Base-by-base conservation (phyloP, 208 protist genomes). In the Trypanosoma avium region DNA sequence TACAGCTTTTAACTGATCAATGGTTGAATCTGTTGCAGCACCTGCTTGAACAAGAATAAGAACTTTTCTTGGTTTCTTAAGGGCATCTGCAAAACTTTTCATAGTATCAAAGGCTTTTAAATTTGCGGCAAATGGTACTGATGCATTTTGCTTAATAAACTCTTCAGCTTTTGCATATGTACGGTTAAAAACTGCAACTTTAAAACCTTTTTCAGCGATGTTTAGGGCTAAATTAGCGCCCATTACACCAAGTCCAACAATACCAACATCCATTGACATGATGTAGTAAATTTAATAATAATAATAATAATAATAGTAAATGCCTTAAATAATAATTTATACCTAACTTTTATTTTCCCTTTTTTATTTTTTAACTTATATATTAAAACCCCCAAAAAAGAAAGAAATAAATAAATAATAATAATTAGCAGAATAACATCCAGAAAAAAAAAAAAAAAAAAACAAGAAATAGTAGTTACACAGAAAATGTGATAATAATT, bases 231-330 rank as follows among this genome's bases (percentile, higher is more conserved):
- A 75, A 81, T 99, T 99, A 70, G 98, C 84, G 61, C 98, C 98
- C 99, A 99, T 99, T 21, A 99, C 97, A 60, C 91, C 98, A 9
- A 99, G 86, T 46, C 99, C 99, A 43, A 99, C 88, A 45, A 99
- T 86, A 55, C 97, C 97, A 58, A 99, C 88, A 67, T 97, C 93
- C 81, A 93, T 91, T 29, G 84, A 93, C 82, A 93, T 91, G 24
- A 36, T 73, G 15, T 38, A 26, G 48, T 42, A 49, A 33, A 1
- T 24, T 22, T 38, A 21, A 0, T 15, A 30, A n/a, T n/a, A n/a
- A n/a, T n/a, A n/a, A n/a, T n/a, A n/a, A n/a, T n/a, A n/a, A n/a
- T n/a, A n/a, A n/a, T n/a, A n/a, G n/a, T n/a, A n/a, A n/a, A n/a
- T n/a, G n/a, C n/a, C n/a, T n/a, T n/a, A n/a, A n/a, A n/a, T n/a